Base-by-base conservation (phyloP, 2,329 filamentous ascomycete species). In the Neonectria magnoliae region DNA sequence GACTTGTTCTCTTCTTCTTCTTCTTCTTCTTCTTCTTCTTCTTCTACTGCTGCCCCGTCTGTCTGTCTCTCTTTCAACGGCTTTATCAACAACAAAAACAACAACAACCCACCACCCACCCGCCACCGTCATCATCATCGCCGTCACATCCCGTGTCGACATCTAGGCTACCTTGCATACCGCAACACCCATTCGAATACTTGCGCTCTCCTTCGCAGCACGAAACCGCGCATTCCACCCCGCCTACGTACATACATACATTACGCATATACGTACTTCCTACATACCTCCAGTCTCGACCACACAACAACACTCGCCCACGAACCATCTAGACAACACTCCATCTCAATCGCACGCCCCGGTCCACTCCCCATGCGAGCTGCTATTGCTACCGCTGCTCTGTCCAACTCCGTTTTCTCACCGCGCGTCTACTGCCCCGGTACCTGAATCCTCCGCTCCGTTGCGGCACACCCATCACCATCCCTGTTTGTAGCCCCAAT, bases 401-500 rank as follows among this genome's bases (percentile, higher is more conserved):
- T 22, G 31, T 25, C 31, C 14, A 20, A 29, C 22, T 45, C 36
- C 56, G 36, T 54, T 57, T 50, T 18, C 60, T 55, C 47, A 57
- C 44, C 41, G 31, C 57, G 36, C 42, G 65, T 67, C 50, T 61
- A n/a, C 41, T 48, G 51, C 60, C 60, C 57, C 52, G 52, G 59
- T 62, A 65, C 62, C 62, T 64, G 57, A 57, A 63, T 59, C 62
- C 60, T 64, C 48, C 50, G 60, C 56, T 59, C 62, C 25, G 47
- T 60, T 56, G 56, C 57, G 59, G 63, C 67, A 64, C 66, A 36
- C 58, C 58, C 45, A 73, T 61, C 71, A 31, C 58, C 45, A 72
- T 60, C 71, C 71, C 71, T 73, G 71, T 60, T 65, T 62, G 58
- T 60, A 65, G 67, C 61, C 66, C 64, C 67, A 69, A 69, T 68